Evolutionary conservation across 176 grass and related monocot species (phyloP), one percentile per base, ranked within the genome.

Genomic region (Phragmites australis): DNA sequence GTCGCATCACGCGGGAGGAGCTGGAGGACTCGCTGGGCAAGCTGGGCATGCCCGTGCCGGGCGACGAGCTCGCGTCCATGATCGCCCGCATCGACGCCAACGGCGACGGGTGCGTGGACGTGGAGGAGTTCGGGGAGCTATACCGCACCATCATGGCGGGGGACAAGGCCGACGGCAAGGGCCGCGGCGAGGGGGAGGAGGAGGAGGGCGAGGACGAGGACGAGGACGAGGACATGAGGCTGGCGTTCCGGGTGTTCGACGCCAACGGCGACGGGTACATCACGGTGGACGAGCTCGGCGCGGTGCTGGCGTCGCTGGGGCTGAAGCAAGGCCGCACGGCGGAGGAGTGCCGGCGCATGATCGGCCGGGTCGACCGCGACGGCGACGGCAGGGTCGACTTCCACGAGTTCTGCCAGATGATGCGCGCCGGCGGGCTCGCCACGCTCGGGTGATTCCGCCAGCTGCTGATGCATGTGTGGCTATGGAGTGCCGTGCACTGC

Each of bases 161-260:
- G 12, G 15, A 15, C 32, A 4, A 23, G 34, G 34, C 34, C 47
- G 84, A 9, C 9, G 15, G 14, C 58, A 45, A 37, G 12, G 44
- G 1, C 6, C 34, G 0, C 6, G 39, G 57, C 18, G 59, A 9
- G 51, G 49, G 31, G 2, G 82, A 32, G 3, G 77, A 55, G 17
- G 26, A 8, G 0, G 74, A 27, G n/a, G 80, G 25, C 0, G 81
- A 18, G 0, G 44, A 14, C 9, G 70, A 3, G 1, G 79, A 32
- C 11, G 67, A 8, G 0, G 87, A 89, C 39, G 76, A 87, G 9
- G 92, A 94, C 85, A 94, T 89, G 70, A 31, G 89, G 67, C 89
- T 92, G 89, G 92, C 89, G 30, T 94, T 94, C 89, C 85, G 75
- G 0, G 92, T 94, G 86, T 94, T 94, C 69, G 92, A 94, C 78